Evolutionary conservation across 306 rosid genomes (phyloP).

Genomic region (Dalbergia cultrata): DNA sequence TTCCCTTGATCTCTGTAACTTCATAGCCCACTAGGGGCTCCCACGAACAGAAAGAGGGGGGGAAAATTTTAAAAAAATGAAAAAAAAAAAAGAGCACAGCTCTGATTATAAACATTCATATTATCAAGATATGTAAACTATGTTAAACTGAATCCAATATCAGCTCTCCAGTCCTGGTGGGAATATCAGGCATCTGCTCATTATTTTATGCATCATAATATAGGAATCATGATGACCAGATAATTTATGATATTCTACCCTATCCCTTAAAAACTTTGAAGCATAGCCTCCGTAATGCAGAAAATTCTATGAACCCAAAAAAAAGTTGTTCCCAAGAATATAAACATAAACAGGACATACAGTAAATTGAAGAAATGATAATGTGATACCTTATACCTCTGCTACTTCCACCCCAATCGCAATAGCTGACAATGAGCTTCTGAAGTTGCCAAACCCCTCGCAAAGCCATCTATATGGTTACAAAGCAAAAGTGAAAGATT

Average conservation of each 20-base stretch:
- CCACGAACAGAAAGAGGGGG: too few species aligned
- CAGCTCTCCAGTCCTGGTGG: constrained; percentile 1
- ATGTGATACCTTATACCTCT: constrained; percentile 77
- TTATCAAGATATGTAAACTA: constrained; percentile 24
- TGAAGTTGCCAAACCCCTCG: constrained; percentile 92
- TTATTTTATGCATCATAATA: background rate
- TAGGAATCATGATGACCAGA: constrained; percentile 7
- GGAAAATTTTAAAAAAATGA: too few species aligned
- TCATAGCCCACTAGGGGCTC: too few species aligned
- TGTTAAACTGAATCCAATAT: background rate
- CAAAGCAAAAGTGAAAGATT: background rate
- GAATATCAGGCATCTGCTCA: constrained; percentile 7
- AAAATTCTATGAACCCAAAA: constrained; percentile 23
- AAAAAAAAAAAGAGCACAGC: background rate
- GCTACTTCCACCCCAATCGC: constrained; percentile 95
- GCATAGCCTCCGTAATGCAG: background rate
- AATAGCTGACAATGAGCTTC: constrained; percentile 80
- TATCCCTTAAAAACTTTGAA: constrained; percentile 22
- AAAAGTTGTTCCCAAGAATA: background rate
- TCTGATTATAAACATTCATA: background rate
- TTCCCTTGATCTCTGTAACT: background rate
- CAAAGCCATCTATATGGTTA: constrained; percentile 79
- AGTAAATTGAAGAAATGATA: constrained; percentile 1
- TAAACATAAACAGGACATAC: background rate
- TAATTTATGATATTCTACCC: constrained; percentile 2